Percentiles rank a stretch among this genome's conserved stretches.
phyloP scores from a whole-genome alignment of 768 basidiomycete genomes.

The Leccinellum luteum region DNA sequence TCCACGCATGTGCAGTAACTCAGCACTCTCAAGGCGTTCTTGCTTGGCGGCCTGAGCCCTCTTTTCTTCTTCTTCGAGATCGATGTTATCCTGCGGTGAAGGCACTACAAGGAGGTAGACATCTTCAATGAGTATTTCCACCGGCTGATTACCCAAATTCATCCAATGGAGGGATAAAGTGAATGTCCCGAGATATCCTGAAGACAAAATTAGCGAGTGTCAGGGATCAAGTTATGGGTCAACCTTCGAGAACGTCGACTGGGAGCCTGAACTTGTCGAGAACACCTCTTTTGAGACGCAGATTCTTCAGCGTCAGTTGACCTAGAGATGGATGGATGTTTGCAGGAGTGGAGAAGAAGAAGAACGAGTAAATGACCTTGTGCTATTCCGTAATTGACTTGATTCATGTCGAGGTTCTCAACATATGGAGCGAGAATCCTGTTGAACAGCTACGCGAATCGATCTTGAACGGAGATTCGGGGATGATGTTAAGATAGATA shows the following conservation, averaged over 20 bases:
- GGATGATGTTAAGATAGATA: background rate
- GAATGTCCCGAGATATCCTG: conserved; percentile 84
- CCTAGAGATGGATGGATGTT: conserved; percentile 41
- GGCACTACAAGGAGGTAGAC: conserved; percentile 93
- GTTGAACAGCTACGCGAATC: conserved; percentile 64
- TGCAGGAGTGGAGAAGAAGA: background rate
- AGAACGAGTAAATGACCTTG: conserved; percentile 51
- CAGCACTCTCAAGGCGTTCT: conserved; percentile 86
- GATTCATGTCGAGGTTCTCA: conserved; percentile 92
- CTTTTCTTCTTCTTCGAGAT: conserved; percentile 82
- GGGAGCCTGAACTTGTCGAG: conserved; percentile 95
- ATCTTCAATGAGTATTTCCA: conserved; percentile 89
- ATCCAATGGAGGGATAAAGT: conserved; percentile 87
- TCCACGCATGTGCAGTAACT: conserved; percentile 68
- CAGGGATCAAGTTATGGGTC: background rate
- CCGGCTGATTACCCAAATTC: conserved; percentile 85
- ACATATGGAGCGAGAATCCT: conserved; percentile 93
- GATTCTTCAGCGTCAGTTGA: conserved; percentile 71
- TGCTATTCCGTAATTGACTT: conserved; percentile 90
- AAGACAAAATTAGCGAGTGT: background rate
- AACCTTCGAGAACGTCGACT: conserved; percentile 92
- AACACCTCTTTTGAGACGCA: conserved; percentile 89
- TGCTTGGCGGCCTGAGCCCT: conserved; percentile 82
- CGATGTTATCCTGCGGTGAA: conserved; percentile 59
- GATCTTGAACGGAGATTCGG: background rate